These are phyloP conservation scores for Nemophila menziesii DNA, from an alignment of 257 asterid genomes.

Conservation along the genomic window DNA sequence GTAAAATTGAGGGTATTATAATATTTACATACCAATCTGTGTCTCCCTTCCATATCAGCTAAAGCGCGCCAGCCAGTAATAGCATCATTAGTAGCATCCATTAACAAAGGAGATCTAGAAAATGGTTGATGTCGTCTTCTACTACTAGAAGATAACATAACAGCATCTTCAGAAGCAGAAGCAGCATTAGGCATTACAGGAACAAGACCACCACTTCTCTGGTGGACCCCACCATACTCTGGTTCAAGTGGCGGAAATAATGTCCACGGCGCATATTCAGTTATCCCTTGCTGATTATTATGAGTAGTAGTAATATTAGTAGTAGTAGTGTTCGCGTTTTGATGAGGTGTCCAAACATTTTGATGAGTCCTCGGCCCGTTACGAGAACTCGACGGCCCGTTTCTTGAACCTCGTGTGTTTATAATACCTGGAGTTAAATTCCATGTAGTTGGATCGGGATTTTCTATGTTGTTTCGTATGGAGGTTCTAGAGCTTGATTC, in stretches of 20 bases:
- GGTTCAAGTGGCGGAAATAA: constrained; percentile 34
- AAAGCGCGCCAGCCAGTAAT: constrained; percentile 44
- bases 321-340: no score
- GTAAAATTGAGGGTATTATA: constrained; percentile 7
- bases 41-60: constrained; percentile 55
- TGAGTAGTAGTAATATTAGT: no score
- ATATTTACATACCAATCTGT: constrained; percentile 45
- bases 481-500: constrained; percentile 35
- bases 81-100: constrained; percentile 39
- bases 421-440: constrained; percentile 43
- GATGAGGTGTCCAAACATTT: constrained; percentile 42
- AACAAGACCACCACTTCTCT: constrained; percentile 47
- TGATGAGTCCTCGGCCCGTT: constrained; percentile 26
- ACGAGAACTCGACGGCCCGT: constrained; percentile 32
- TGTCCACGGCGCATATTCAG: constrained; percentile 43
- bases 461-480: constrained; percentile 32
- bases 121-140: constrained; percentile 27
- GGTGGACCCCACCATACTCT: constrained; percentile 37
- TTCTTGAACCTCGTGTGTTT: constrained; percentile 38
- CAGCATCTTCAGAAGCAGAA: constrained; percentile 25
- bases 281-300: constrained; percentile 27
- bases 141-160: constrained; percentile 18
- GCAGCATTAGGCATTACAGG: constrained; percentile 34
- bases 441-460: constrained; percentile 57
- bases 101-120: constrained; percentile 31